Percentiles rank a stretch among this genome's conserved stretches.
These are phyloP conservation scores for Achlya hypogyna DNA, from an alignment of 352 stramenopile genomes.

Conservation along the genomic window DNA sequence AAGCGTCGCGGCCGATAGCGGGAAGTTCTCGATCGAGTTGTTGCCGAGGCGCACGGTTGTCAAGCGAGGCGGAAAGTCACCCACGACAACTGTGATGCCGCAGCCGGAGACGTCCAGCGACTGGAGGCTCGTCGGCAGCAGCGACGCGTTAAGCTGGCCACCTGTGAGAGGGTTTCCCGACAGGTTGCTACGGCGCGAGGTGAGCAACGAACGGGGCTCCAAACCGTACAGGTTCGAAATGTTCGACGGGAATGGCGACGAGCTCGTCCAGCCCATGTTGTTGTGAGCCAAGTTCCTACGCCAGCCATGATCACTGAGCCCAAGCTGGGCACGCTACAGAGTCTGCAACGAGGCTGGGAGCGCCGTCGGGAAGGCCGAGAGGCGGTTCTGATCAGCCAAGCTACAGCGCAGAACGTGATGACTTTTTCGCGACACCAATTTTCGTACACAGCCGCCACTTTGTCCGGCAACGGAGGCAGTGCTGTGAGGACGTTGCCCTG, in stretches of 20 bases:
- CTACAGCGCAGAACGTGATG: neutral
- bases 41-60: neutral
- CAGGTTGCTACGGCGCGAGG: neutral
- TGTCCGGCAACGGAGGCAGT: neutral
- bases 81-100: neutral
- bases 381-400: neutral
- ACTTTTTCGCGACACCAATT: neutral
- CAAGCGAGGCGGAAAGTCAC: constrained; percentile 1
- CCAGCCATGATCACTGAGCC: neutral
- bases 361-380: neutral
- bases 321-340: neutral
- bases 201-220: neutral
- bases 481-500: neutral
- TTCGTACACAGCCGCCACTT: neutral
- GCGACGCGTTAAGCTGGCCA: neutral
- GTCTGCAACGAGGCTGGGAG: neutral
- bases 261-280: neutral
- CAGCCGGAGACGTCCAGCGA: neutral
- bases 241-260: neutral
- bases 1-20: neutral
- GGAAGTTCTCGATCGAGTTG: neutral
- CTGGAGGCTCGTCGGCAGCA: neutral
- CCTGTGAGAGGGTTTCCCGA: constrained; percentile 4
- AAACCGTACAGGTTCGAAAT: neutral
- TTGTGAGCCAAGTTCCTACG: neutral